Evolutionary conservation across 345 rosid species (phyloP).

Genomic region (Boechera stricta): DNA sequence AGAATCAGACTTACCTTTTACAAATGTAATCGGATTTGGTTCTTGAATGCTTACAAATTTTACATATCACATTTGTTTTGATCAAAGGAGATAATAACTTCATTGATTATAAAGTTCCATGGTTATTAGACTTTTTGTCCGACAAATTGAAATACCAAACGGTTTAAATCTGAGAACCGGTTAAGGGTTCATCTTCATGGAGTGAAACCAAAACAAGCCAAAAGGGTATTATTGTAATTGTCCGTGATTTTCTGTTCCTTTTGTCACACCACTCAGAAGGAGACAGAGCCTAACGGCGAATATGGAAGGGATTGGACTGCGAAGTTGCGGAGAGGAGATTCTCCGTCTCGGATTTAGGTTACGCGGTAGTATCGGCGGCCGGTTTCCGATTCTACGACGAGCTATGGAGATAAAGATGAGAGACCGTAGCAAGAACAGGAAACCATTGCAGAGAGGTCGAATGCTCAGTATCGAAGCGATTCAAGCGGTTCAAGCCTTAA

Average conservation of each 20-base stretch:
- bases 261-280: background rate
- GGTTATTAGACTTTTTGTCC: background rate
- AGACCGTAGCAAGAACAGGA: slow-evolving; percentile 74
- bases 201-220: background rate
- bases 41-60: background rate
- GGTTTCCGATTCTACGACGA: slow-evolving; percentile 20
- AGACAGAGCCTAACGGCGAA: slow-evolving; percentile 28
- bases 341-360: slow-evolving; percentile 10
- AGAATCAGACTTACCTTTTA: slow-evolving; percentile 1
- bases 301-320: slow-evolving; percentile 42
- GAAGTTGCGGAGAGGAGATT: slow-evolving; percentile 31
- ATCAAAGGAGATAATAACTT: background rate
- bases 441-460: slow-evolving; percentile 79
- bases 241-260: rapidly evolving
- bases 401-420: slow-evolving; percentile 54
- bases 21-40: background rate
- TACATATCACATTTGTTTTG: background rate
- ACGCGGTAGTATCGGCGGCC: background rate
- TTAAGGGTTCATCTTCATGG: background rate
- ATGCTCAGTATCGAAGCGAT: slow-evolving; percentile 86
- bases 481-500: slow-evolving; percentile 74
- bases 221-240: slow-evolving; percentile 20
- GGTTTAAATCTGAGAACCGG: slow-evolving; percentile 3
- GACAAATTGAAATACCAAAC: background rate
- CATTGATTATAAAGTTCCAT: background rate